phyloP scores from a whole-genome alignment of 495 filamentous ascomycete species.

The Penicillium salamii region DNA sequence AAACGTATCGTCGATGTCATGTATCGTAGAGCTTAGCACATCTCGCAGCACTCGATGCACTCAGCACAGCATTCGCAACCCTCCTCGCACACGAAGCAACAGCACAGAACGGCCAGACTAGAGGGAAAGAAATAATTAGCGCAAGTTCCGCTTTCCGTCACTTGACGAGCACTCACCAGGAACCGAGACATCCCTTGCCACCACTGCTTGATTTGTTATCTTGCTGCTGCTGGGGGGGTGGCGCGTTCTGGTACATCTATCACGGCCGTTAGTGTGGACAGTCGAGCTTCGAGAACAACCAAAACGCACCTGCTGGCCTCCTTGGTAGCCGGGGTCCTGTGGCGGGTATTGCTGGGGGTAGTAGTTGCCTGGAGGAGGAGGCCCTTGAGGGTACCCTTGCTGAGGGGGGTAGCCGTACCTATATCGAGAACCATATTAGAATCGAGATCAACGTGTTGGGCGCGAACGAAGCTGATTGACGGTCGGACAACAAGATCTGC shows the following conservation, averaged over 20 bases:
- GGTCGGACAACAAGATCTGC: background rate
- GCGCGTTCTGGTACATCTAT: too few species aligned
- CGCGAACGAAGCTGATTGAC: background rate
- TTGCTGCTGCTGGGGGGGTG: conserved; percentile 31
- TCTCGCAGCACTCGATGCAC: conserved; percentile 62
- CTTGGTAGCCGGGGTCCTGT: too few species aligned
- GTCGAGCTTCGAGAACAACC: too few species aligned
- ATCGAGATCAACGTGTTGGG: background rate
- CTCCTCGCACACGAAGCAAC: conserved; percentile 76
- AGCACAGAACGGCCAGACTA: conserved; percentile 69
- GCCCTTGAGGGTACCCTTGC: conserved; percentile 14
- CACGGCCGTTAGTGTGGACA: too few species aligned
- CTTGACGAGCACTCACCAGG: conserved; percentile 44
- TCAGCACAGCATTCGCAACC: conserved; percentile 76
- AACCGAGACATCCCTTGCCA: conserved; percentile 59
- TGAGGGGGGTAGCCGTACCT: conserved; percentile 16
- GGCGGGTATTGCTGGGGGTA: conserved; percentile 19
- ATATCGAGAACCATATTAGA: background rate
- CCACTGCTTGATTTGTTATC: conserved; percentile 42
- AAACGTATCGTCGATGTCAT: conserved; percentile 19
- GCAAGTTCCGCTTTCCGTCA: background rate
- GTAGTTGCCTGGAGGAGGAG: conserved; percentile 31
- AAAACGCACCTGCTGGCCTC: too few species aligned
- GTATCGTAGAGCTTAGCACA: conserved; percentile 37
- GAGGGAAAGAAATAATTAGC: background rate